Conservation (phyloP, 345 rosid species). For the Anastatica hierochuntica region DNA sequence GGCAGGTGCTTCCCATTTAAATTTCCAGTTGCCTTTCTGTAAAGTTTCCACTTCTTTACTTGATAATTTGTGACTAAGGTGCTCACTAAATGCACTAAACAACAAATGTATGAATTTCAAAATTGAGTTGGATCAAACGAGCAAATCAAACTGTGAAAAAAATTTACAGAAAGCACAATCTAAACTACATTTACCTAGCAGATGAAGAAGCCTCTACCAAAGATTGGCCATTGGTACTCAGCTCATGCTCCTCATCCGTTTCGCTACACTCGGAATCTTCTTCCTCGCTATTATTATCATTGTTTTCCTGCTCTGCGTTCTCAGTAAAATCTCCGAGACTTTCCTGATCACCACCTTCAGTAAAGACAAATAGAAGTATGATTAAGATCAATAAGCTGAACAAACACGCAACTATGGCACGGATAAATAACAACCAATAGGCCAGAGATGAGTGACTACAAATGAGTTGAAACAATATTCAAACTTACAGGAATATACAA, state of each 20-base stretch:
- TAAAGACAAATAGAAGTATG: conserved; percentile 6
- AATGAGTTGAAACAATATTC: too few species aligned
- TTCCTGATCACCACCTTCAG: conserved; percentile 29
- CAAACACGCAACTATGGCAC: conserved; percentile 5
- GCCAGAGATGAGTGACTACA: background rate
- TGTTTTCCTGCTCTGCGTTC: conserved; percentile 18
- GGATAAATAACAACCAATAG: conserved; percentile 1
- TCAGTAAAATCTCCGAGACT: conserved; percentile 20
- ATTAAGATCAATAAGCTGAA: background rate
- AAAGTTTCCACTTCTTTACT: conserved; percentile 45
- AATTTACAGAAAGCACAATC: background rate
- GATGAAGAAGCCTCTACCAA: conserved; percentile 15
- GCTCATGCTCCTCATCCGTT: conserved; percentile 36
- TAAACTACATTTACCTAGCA: conserved; percentile 34
- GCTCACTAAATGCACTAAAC: conserved; percentile 59
- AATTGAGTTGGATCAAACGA: too few species aligned
- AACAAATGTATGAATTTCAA: background rate
- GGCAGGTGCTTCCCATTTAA: conserved; percentile 67
- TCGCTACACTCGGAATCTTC: conserved; percentile 33
- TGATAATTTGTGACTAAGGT: conserved; percentile 48
- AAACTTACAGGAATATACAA: too few species aligned
- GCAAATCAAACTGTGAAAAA: background rate
- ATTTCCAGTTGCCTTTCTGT: conserved; percentile 49
- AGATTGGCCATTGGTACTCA: conserved; percentile 24
- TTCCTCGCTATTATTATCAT: conserved; percentile 31